Percentiles rank a stretch among this genome's conserved stretches.
These are phyloP conservation scores for Hymenoscyphus albidus DNA, from an alignment of 2,329 filamentous ascomycete species.

Conservation along the genomic window DNA sequence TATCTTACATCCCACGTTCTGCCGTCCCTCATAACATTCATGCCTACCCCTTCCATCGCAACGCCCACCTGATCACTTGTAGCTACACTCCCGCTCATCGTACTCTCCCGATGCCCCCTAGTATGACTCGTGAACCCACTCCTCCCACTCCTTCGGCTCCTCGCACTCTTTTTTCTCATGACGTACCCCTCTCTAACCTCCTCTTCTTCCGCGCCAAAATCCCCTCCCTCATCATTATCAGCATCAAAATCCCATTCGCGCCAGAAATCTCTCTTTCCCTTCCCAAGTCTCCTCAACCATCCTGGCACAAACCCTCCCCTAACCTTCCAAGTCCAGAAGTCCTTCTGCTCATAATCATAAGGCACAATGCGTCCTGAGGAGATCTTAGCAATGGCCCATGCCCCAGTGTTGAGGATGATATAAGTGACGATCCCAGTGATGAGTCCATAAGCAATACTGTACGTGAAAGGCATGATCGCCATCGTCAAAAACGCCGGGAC, in stretches of 20 bases:
- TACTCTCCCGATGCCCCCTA: background rate
- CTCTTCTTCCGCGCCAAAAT: conserved; percentile 12
- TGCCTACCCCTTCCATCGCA: background rate
- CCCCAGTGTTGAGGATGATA: conserved; percentile 66
- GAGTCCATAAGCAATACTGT: conserved; percentile 81
- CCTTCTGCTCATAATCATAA: conserved; percentile 70
- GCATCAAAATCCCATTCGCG: conserved; percentile 27
- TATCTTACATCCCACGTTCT: conserved; percentile 1
- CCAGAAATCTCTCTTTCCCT: conserved; percentile 38
- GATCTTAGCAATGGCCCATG: conserved; percentile 64
- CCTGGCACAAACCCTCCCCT: conserved; percentile 70
- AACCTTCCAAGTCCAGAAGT: conserved; percentile 75
- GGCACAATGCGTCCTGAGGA: conserved; percentile 70
- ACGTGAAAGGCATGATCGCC: conserved; percentile 84
- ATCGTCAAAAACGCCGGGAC: conserved; percentile 83
- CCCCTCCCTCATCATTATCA: conserved; percentile 9
- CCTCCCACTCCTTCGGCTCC: conserved; percentile 11
- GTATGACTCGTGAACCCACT: conserved; percentile 6
- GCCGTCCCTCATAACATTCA: conserved; percentile 3
- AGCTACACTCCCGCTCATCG: conserved; percentile 1
- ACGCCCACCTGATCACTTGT: background rate
- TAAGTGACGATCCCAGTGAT: conserved; percentile 77
- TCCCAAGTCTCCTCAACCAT: conserved; percentile 61
- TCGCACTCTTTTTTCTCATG: conserved; percentile 17
- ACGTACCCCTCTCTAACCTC: conserved; percentile 16